Conservation (phyloP, 2,329 filamentous ascomycete genomes). For the Purpureocillium takamizusanense region DNA sequence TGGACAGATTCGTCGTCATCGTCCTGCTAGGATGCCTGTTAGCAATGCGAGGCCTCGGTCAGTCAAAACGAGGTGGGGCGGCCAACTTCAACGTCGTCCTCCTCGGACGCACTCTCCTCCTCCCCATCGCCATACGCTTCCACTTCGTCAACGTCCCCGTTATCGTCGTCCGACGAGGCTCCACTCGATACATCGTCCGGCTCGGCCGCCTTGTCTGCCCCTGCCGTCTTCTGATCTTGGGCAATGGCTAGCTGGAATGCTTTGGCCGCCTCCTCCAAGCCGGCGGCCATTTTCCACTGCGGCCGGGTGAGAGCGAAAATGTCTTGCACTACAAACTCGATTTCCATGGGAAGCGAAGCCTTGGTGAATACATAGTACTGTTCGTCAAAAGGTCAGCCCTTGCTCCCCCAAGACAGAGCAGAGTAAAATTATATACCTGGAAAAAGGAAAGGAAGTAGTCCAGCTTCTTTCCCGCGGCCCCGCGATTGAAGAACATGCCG, state of each 20-base stretch:
- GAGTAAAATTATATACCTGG: slow-evolving; percentile 42
- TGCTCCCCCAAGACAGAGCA: neutral
- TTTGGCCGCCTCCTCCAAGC: slow-evolving; percentile 72
- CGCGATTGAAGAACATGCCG: slow-evolving; percentile 91
- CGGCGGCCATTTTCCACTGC: slow-evolving; percentile 81
- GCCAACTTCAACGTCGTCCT: slow-evolving; percentile 50
- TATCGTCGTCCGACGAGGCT: slow-evolving; percentile 68
- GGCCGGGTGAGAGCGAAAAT: slow-evolving; percentile 77
- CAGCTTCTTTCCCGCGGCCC: slow-evolving; percentile 88
- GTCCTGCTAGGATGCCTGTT: slow-evolving; percentile 25
- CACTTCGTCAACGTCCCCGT: slow-evolving; percentile 57
- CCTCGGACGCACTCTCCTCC: slow-evolving; percentile 50
- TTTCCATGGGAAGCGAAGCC: slow-evolving; percentile 84
- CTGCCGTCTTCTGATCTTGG: slow-evolving; percentile 77
- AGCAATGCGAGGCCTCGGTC: neutral
- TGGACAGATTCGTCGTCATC: slow-evolving; percentile 37
- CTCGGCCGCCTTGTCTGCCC: slow-evolving; percentile 60
- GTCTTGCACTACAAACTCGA: slow-evolving; percentile 94
- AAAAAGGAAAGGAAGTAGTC: slow-evolving; percentile 97
- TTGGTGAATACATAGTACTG: slow-evolving; percentile 92
- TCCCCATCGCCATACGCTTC: slow-evolving; percentile 52
- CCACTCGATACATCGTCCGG: slow-evolving; percentile 64
- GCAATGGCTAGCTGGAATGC: slow-evolving; percentile 82
- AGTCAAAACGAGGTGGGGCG: neutral
- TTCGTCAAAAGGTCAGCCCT: slow-evolving; percentile 4